Evolutionary conservation across 208 protist genomes (phyloP).

Genomic region (Crithidia sp.): DNA sequence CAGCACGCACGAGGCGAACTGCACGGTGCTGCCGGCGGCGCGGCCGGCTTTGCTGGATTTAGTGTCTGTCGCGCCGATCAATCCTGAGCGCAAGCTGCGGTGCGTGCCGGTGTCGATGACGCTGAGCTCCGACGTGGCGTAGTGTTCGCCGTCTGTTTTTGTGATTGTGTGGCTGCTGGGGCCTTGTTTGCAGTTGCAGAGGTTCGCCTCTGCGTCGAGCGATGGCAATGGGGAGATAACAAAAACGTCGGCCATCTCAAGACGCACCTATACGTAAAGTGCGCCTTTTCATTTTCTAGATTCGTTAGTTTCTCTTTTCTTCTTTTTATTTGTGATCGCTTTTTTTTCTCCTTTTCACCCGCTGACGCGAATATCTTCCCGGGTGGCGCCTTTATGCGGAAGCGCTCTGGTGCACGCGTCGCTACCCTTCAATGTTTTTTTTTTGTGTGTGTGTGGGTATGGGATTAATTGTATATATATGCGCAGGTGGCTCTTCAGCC

Average conservation of each 20-base stretch:
- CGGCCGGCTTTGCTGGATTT: slow-evolving; percentile 27
- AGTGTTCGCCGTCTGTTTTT: slow-evolving; percentile 15
- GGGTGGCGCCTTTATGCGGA: too few species aligned
- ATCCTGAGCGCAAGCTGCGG: slow-evolving; percentile 20
- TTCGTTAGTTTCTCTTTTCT: not conserved
- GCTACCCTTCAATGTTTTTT: too few species aligned
- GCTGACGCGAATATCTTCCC: too few species aligned
- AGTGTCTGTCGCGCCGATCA: slow-evolving; percentile 22
- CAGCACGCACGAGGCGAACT: slow-evolving; percentile 27
- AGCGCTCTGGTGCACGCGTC: too few species aligned
- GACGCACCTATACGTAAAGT: too few species aligned
- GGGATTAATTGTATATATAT: too few species aligned
- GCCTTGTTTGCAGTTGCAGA: not conserved
- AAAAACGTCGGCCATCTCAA: too few species aligned
- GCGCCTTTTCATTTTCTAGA: not conserved
- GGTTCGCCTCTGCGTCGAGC: too few species aligned
- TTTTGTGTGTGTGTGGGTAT: too few species aligned
- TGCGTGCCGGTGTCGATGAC: slow-evolving; percentile 28
- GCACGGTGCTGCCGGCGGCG: slow-evolving; percentile 7
- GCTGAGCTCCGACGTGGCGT: slow-evolving; percentile 26
- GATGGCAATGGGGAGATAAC: too few species aligned
- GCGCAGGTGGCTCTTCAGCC: not conserved
- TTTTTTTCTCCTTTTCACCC: too few species aligned
- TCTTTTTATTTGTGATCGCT: too few species aligned
- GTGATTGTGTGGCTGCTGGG: not conserved